Percentiles rank a stretch among this genome's conserved stretches.
Conservation (phyloP, 2,329 filamentous ascomycete genomes). For the Rhinocladiella mackenziei region DNA sequence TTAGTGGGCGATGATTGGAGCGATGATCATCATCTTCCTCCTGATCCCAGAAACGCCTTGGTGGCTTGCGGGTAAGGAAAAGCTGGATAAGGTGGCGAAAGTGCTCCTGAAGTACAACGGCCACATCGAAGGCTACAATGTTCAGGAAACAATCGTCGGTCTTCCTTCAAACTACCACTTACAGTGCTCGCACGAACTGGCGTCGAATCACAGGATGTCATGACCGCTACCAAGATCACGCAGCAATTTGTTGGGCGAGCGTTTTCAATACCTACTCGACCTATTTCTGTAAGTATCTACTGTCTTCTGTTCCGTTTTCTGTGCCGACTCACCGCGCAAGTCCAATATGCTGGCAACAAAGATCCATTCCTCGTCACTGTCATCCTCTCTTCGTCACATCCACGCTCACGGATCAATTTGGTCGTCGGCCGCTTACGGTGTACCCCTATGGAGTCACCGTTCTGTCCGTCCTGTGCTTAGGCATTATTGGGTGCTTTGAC, state of each 20-base stretch:
- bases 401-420: background rate
- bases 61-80: background rate
- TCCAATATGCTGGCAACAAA: background rate
- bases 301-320: too few species aligned
- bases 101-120: background rate
- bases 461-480: background rate
- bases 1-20: background rate
- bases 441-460: background rate
- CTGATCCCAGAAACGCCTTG: background rate
- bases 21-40: background rate
- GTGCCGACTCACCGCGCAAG: too few species aligned
- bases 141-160: background rate
- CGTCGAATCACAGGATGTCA: too few species aligned
- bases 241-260: background rate
- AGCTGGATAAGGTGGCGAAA: background rate
- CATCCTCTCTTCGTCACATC: background rate
- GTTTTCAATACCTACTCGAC: background rate
- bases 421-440: background rate
- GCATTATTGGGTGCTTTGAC: background rate
- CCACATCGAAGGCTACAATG: background rate
- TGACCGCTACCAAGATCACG: background rate
- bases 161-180: too few species aligned
- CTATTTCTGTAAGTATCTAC: background rate
- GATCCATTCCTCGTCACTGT: background rate
- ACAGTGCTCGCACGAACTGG: too few species aligned